phyloP scores from a whole-genome alignment of 1,284 basidiomycete species.

The Trichosporon inkin region DNA sequence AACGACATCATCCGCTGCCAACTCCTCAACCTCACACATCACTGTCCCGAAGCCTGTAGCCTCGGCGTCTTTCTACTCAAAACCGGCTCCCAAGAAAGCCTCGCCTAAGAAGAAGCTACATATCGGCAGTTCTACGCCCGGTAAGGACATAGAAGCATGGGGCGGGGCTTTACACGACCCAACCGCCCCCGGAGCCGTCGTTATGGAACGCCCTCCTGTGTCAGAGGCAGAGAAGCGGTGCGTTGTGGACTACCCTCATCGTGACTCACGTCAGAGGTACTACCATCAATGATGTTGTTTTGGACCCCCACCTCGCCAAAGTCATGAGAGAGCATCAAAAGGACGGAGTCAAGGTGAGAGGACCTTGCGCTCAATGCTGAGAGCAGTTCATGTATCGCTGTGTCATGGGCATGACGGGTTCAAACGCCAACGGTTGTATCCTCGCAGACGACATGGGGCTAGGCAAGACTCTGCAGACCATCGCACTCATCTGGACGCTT shows the following conservation, averaged over 20 bases:
- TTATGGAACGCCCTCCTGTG: constrained; percentile 75
- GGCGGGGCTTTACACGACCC: constrained; percentile 57
- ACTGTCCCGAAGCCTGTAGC: neutral
- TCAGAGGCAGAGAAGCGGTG: constrained; percentile 74
- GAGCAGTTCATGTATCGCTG: constrained; percentile 85
- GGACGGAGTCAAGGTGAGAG: constrained; percentile 62
- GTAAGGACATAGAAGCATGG: constrained; percentile 32
- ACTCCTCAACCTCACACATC: neutral
- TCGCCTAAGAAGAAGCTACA: constrained; percentile 28
- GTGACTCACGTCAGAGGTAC: constrained; percentile 27
- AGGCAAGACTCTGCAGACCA: constrained; percentile 84
- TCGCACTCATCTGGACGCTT: constrained; percentile 80
- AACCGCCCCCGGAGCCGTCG: constrained; percentile 66
- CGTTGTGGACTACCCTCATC: constrained; percentile 18
- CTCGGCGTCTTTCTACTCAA: constrained; percentile 32
- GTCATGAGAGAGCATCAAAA: constrained; percentile 84
- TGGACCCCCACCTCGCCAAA: constrained; percentile 81
- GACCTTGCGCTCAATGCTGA: constrained; percentile 15
- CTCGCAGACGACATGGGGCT: constrained; percentile 97
- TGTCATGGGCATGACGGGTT: constrained; percentile 87
- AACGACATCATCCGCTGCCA: neutral
- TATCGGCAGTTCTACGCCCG: constrained; percentile 11
- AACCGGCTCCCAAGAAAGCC: constrained; percentile 26
- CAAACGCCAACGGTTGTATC: constrained; percentile 82
- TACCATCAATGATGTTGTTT: constrained; percentile 72